A percentile compares a stretch with the other conserved stretches of the same genome.
Evolutionary conservation across 2,329 filamentous ascomycete genomes (phyloP).

Genomic region (Stachybotrys elegans): DNA sequence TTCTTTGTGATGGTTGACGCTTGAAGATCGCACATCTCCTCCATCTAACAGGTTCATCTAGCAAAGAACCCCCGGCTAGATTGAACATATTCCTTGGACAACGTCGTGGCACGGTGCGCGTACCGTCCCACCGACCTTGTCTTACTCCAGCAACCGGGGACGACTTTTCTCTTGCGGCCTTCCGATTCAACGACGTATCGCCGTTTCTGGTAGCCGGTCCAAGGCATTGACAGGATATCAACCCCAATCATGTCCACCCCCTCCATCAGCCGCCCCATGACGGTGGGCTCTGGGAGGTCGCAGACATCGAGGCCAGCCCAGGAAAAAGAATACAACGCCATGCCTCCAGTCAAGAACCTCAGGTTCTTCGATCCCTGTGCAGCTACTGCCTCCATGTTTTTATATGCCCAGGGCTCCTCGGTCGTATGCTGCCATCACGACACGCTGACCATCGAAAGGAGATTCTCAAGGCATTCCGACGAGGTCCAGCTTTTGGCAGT

Average conservation of each 20-base stretch:
- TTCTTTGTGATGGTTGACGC: slow-evolving; percentile 24
- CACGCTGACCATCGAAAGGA: slow-evolving; percentile 79
- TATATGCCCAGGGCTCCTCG: slow-evolving; percentile 78
- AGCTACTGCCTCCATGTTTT: slow-evolving; percentile 83
- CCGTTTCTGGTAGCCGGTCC: slow-evolving; percentile 14
- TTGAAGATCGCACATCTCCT: slow-evolving; percentile 27
- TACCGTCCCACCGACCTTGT: slow-evolving; percentile 29
- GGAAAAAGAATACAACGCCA: slow-evolving; percentile 45
- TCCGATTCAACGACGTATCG: slow-evolving; percentile 15
- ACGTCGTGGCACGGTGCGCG: slow-evolving; percentile 35
- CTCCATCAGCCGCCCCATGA: slow-evolving; percentile 54
- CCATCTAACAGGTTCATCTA: slow-evolving; percentile 19
- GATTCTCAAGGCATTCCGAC: slow-evolving; percentile 78
- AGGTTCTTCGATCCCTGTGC: slow-evolving; percentile 79
- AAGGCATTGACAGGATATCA: slow-evolving; percentile 24
- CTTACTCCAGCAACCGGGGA: slow-evolving; percentile 12
- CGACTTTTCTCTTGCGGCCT: slow-evolving; percentile 14
- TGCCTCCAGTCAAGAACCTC: slow-evolving; percentile 43
- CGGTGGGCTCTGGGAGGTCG: slow-evolving; percentile 52
- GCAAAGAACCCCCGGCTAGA: slow-evolving; percentile 17
- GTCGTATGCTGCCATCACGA: slow-evolving; percentile 91
- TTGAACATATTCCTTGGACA: slow-evolving; percentile 22
- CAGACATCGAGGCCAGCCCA: slow-evolving; percentile 38
- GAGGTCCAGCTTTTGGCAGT: slow-evolving; percentile 80
- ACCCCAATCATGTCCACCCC: slow-evolving; percentile 44